Percentiles rank a stretch among this genome's conserved stretches.
Conservation (phyloP, 164 flowering plant species). For the Tetrastigma voinierianum region DNA sequence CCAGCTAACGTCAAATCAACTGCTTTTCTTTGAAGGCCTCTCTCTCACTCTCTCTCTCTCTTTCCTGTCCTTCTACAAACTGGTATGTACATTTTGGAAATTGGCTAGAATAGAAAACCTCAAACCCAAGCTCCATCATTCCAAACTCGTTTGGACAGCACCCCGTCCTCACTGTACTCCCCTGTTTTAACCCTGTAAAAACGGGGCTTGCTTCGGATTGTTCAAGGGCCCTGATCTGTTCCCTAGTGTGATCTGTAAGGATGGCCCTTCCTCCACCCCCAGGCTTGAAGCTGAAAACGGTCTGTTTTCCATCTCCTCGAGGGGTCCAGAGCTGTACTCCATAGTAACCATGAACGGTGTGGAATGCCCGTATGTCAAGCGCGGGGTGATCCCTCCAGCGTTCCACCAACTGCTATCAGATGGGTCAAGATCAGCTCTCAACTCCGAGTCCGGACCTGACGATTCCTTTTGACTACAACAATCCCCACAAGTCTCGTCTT, state of each 20-base stretch:
- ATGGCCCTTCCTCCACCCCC: slow-evolving; percentile 34
- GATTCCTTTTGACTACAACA: slow-evolving; percentile 68
- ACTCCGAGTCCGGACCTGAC: slow-evolving; percentile 62
- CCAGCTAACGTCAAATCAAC: slow-evolving; percentile 19
- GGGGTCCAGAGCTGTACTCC: slow-evolving; percentile 87
- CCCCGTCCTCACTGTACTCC: slow-evolving; percentile 91
- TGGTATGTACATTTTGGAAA: slow-evolving; percentile 47
- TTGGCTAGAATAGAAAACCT: slow-evolving; percentile 21
- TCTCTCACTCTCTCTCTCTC: no score
- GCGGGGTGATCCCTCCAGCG: slow-evolving; percentile 57
- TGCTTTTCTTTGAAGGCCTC: slow-evolving; percentile 9
- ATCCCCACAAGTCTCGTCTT: slow-evolving; percentile 67
- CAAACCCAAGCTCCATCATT: slow-evolving; percentile 39
- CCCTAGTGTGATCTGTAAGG: slow-evolving; percentile 51
- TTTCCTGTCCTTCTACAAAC: slow-evolving; percentile 23
- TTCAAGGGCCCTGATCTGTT: slow-evolving; percentile 85
- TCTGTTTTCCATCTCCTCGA: slow-evolving; percentile 63
- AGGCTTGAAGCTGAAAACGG: slow-evolving; percentile 52
- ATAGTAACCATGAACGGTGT: slow-evolving; percentile 79
- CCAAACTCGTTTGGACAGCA: slow-evolving; percentile 35
- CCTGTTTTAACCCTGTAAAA: slow-evolving; percentile 63
- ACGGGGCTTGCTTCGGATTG: slow-evolving; percentile 50
- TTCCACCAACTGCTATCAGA: slow-evolving; percentile 84
- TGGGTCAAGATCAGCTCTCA: slow-evolving; percentile 53
- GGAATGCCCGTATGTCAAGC: slow-evolving; percentile 58